These are phyloP conservation scores for Pestalotiopsis fici DNA, from an alignment of 2,329 filamentous ascomycete species.

Conservation along the genomic window DNA sequence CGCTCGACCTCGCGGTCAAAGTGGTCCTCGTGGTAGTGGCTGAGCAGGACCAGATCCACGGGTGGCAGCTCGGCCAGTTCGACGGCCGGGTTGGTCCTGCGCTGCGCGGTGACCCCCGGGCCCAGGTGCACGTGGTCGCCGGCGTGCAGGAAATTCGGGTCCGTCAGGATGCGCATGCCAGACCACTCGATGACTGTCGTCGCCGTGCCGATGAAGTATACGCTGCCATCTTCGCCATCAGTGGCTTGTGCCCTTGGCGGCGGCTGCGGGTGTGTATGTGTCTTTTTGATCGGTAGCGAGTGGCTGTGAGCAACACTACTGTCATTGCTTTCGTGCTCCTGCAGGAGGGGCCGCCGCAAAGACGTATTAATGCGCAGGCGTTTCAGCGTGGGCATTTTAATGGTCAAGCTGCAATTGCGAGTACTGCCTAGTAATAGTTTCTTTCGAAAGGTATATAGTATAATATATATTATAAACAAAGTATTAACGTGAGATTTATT, in stretches of 20 bases:
- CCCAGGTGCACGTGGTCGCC: constrained; percentile 69
- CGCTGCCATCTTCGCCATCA: constrained; percentile 37
- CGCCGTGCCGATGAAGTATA: constrained; percentile 58
- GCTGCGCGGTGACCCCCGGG: constrained; percentile 57
- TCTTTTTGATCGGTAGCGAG: constrained; percentile 21
- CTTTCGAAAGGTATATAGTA: neutral
- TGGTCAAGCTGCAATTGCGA: neutral
- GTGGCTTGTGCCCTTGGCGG: neutral
- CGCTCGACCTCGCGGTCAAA: constrained; percentile 41
- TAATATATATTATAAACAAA: too few relatives aligned
- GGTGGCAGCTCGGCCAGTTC: constrained; percentile 60
- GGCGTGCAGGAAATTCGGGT: constrained; percentile 66
- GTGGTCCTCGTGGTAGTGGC: constrained; percentile 62
- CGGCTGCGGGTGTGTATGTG: constrained; percentile 22
- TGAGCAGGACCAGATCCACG: constrained; percentile 61
- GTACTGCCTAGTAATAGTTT: neutral
- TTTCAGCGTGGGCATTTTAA: neutral
- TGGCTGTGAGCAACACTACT: neutral
- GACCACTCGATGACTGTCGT: constrained; percentile 58
- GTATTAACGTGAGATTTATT: neutral
- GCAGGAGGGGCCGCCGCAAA: neutral
- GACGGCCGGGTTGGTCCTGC: constrained; percentile 60
- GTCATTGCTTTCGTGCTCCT: neutral
- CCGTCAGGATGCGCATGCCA: constrained; percentile 54
- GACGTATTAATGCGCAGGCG: neutral